A percentile compares a stretch with the other conserved stretches of the same genome.
Evolutionary conservation across 139 green algal genomes (phyloP).

Genomic region (Volvox reticuliferus): DNA sequence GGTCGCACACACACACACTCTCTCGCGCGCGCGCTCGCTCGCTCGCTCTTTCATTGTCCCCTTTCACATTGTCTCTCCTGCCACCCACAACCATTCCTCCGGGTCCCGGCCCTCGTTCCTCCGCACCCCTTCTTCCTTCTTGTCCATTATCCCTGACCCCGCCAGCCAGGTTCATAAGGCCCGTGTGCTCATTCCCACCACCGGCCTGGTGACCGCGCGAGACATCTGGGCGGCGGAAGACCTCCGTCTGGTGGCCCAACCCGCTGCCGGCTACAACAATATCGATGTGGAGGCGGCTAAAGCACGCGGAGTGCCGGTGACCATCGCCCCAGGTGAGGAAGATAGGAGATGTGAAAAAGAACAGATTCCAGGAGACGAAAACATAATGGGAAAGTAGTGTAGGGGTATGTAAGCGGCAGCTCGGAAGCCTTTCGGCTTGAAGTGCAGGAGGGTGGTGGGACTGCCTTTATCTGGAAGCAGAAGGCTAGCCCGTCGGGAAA

Average conservation of each 20-base stretch:
- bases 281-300: conserved; percentile 63
- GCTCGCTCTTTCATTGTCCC: neutral
- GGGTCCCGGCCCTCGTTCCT: neutral
- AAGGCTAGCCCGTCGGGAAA: no score
- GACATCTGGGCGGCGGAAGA: conserved; percentile 53
- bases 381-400: no score
- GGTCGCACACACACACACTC: no score
- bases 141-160: neutral
- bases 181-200: conserved; percentile 71
- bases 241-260: conserved; percentile 63
- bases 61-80: neutral
- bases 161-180: conserved; percentile 37
- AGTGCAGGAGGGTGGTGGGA: no score
- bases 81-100: neutral
- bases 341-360: neutral
- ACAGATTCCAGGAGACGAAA: no score
- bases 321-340: conserved; percentile 59
- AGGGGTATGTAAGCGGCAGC: no score
- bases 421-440: no score
- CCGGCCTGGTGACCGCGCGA: conserved; percentile 45
- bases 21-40: no score
- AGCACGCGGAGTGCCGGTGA: conserved; percentile 60
- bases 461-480: no score
- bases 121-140: neutral
- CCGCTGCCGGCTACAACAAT: conserved; percentile 68